phyloP scores from a whole-genome alignment of 2,329 filamentous ascomycete species.

The Pseudogymnoascus sp. region DNA sequence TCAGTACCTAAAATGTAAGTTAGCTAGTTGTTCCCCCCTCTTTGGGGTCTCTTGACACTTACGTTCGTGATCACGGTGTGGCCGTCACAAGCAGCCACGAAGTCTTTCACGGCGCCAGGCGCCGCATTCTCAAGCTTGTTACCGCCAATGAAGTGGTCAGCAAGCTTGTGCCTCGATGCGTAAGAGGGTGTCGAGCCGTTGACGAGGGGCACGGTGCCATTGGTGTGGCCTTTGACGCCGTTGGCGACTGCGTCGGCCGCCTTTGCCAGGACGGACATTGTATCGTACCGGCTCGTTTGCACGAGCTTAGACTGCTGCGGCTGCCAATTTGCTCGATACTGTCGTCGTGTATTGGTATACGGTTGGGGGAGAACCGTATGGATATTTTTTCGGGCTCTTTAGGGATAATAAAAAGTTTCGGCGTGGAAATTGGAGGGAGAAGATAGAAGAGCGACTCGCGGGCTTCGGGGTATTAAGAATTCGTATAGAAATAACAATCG shows the following conservation, averaged over 20 bases:
- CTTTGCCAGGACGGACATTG: constrained; percentile 7
- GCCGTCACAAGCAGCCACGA: constrained; percentile 79
- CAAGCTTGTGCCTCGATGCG: constrained; percentile 72
- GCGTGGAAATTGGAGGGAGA: background rate
- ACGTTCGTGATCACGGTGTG: constrained; percentile 99
- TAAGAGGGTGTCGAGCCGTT: constrained; percentile 57
- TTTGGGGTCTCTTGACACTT: constrained; percentile 33
- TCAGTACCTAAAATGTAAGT: constrained; percentile 63
- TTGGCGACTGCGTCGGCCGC: constrained; percentile 13
- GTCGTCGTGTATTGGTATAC: background rate
- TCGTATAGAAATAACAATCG: constrained; percentile 8
- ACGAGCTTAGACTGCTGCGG: background rate
- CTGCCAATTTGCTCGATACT: background rate
- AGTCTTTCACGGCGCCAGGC: constrained; percentile 88
- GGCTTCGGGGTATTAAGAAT: constrained; percentile 6
- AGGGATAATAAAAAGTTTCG: constrained; percentile 1
- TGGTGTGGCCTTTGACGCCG: constrained; percentile 27
- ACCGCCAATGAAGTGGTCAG: constrained; percentile 93
- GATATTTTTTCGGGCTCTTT: background rate
- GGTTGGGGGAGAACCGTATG: constrained; percentile 1
- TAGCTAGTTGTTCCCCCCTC: constrained; percentile 21
- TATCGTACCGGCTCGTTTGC: background rate
- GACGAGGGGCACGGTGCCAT: constrained; percentile 40
- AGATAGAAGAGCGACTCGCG: background rate
- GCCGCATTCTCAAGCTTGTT: constrained; percentile 77